Base-by-base conservation (phyloP, 2,329 filamentous ascomycete genomes). In the Arthroderma sp. region DNA sequence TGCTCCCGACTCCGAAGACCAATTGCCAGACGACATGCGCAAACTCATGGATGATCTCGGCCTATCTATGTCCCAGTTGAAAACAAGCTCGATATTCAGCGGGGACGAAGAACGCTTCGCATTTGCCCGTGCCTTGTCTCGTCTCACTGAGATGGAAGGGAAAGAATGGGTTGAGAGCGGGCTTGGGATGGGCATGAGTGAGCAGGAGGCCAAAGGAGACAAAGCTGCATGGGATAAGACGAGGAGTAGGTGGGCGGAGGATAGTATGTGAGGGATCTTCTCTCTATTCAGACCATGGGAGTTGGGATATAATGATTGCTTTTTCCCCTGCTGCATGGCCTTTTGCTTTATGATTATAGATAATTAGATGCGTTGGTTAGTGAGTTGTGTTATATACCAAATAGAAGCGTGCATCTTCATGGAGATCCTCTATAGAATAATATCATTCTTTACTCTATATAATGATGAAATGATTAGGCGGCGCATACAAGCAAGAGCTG, bases 71-170 rank as follows among this genome's bases (percentile, higher is more conserved):
- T 73, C 80, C 41, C 81, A 84, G 64, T 71, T 98, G 55, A 94
- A 94, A 68, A 81, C 80, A 53, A 86, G 82, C 36, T 85, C 77
- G 52, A 77, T 96, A 34, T 98, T 98, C 63, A 84, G 82, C 1
- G 91, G 91, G 36, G 91, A 95, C 47, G 91, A 98, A 68, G 91
- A 98, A 66, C 77, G 86, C 0, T 98, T 98, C 68, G 91, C 91
- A 0, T 98, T 98, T 69, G 87, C 87, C 27, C 72, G 91, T 44
- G 91, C 91, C 1, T 63, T 96, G 54, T 88, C 82, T 44, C 71
- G 91, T 45, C 66, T 98, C 49, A 82, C 73, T 44, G 87, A 96
- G 65, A 98, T 98, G 91, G 86, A 87, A 15, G 91, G 86, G 61
- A 78, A 80, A 62, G 83, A 95, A 61, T 98, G 91, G 91, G 84